Evolutionary conservation across 192 early-diverging fungal genomes (phyloP), one percentile per base, ranked within the genome.

Genomic region (Coemansia sp.): DNA sequence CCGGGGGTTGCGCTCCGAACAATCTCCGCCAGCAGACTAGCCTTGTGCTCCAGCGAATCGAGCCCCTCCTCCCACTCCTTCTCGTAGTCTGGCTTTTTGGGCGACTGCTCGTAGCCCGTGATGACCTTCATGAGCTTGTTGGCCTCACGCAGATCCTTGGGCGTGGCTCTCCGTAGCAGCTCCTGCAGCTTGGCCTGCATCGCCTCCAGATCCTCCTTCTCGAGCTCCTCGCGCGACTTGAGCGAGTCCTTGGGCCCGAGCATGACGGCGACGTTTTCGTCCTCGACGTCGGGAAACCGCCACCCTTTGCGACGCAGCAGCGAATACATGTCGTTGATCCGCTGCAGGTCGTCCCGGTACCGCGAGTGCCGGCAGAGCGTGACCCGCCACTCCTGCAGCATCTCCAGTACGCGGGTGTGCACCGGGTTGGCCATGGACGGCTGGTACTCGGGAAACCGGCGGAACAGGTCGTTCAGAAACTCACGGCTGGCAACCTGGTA

Each of bases 111-210:
- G 74, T 96, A 99, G 53, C 98, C 98, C 16, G 97, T 89, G 86
- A 99, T 95, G 45, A 95, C 84, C 77, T 99, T 98, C 91, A 99
- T 98, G 55, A 99, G 79, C 64, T 94, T 90, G 55, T 99, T 99
- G 14, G 98, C 98, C 70, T 97, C 94, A 32, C 90, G 92, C 37
- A 99, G 77, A 70, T 97, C 96, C 49, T 91, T 88, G 7, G 97
- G 95, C 59, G 93, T 91, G 22, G 93, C 97, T n/a, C 94, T 79
- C 9, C 98, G 88, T 51, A 99, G 88, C 41, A 99, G 86, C 69
- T 98, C 98, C 84, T 99, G 95, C 66, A 99, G 71, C 89, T 97
- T 99, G 79, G 77, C 77, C 55, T 84, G 69, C 81, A 79, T 74
- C 14, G 81, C 76, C 51, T 90, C 84, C 22, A 91, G 85, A 63